A percentile compares a stretch with the other conserved stretches of the same genome.
phyloP scores from a whole-genome alignment of 768 basidiomycete genomes.

The Collybia sp. region DNA sequence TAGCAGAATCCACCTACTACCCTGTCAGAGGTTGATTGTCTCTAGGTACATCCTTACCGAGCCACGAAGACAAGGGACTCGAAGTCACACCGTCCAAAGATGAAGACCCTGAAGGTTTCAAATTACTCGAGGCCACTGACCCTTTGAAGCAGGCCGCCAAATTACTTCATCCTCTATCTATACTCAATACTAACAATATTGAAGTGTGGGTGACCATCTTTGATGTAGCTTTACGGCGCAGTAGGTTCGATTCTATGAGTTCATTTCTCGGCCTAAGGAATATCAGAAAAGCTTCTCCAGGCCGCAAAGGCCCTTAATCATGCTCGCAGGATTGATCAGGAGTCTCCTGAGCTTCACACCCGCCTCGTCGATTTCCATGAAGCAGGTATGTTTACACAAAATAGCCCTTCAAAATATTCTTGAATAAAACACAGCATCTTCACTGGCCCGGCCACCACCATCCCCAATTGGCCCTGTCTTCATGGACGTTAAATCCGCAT shows the following conservation, averaged over 20 bases:
- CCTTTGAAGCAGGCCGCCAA: slow-evolving; percentile 75
- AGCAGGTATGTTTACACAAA: slow-evolving; percentile 33
- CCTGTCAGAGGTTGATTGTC: slow-evolving; percentile 1
- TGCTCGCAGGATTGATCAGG: slow-evolving; percentile 47
- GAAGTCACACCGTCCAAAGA: slow-evolving; percentile 56
- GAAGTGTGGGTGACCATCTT: slow-evolving; percentile 73
- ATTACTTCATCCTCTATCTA: slow-evolving; percentile 58
- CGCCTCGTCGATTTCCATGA: slow-evolving; percentile 63
- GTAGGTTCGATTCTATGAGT: slow-evolving; percentile 36
- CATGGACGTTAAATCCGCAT: slow-evolving; percentile 34
- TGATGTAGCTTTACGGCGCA: slow-evolving; percentile 78
- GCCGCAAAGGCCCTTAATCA: slow-evolving; percentile 63
- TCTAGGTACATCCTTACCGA: slow-evolving; percentile 24
- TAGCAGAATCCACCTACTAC: slow-evolving; percentile 4
- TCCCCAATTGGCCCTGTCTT: slow-evolving; percentile 47
- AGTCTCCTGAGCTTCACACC: slow-evolving; percentile 66
- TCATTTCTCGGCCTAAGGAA: slow-evolving; percentile 1
- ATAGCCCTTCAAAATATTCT: not conserved
- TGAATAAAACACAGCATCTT: slow-evolving; percentile 30
- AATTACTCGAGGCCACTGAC: slow-evolving; percentile 57
- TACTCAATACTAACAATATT: slow-evolving; percentile 44
- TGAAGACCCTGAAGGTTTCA: slow-evolving; percentile 80
- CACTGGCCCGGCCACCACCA: slow-evolving; percentile 36
- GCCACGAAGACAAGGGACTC: slow-evolving; percentile 66
- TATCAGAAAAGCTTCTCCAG: slow-evolving; percentile 73